These are phyloP conservation scores for Ophidiomyces ophidiicola DNA, from an alignment of 2,329 filamentous ascomycete species.

Conservation along the genomic window DNA sequence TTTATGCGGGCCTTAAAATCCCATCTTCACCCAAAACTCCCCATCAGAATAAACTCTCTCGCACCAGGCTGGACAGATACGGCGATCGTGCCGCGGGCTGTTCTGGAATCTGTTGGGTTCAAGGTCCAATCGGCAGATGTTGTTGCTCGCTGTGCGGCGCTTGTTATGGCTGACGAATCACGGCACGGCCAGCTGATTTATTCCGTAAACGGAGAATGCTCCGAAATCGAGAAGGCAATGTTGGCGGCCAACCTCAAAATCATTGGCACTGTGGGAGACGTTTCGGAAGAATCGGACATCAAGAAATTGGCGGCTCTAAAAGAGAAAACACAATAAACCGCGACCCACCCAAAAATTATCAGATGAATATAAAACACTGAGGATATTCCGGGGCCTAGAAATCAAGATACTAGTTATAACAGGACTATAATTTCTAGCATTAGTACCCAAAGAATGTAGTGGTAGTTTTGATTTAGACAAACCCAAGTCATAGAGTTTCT, in stretches of 20 bases:
- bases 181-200: slow-evolving; percentile 45
- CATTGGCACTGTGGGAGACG: background rate
- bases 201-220: slow-evolving; percentile 37
- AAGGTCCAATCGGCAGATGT: slow-evolving; percentile 35
- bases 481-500: no score
- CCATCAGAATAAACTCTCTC: slow-evolving; percentile 46
- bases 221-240: slow-evolving; percentile 41
- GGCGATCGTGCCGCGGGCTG: slow-evolving; percentile 33
- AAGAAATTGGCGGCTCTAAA: background rate
- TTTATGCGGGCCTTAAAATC: slow-evolving; percentile 39
- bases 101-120: slow-evolving; percentile 32
- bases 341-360: background rate
- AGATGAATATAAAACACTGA: no score
- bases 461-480: no score
- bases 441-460: no score
- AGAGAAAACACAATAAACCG: background rate
- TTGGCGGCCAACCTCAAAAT: slow-evolving; percentile 1
- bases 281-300: background rate
- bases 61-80: slow-evolving; percentile 46
- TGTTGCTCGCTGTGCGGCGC: slow-evolving; percentile 40
- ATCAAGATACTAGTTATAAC: no score
- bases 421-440: no score
- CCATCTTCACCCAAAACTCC: slow-evolving; percentile 16
- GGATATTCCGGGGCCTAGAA: no score
- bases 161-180: slow-evolving; percentile 39